Conservation (phyloP, 2,329 filamentous ascomycete genomes). For the Diaporthe helianthi region DNA sequence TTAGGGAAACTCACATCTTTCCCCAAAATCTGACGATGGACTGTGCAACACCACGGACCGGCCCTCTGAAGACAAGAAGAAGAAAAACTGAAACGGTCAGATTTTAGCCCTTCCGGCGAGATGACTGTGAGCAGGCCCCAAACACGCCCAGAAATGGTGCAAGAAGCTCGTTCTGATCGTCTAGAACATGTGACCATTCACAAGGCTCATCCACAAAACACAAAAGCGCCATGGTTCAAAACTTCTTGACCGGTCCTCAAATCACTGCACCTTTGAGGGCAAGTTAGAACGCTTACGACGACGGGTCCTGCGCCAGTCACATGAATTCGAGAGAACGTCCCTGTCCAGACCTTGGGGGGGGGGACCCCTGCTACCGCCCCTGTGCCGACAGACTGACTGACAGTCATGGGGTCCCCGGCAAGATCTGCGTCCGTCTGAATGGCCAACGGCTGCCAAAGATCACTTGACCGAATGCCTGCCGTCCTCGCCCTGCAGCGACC, state of each 20-base stretch:
- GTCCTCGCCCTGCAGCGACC: background rate
- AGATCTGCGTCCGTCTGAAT: slow-evolving; percentile 22
- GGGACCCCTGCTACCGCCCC: slow-evolving; percentile 16
- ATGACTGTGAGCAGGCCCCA: background rate
- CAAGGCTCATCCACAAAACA: slow-evolving; percentile 13
- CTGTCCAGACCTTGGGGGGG: background rate
- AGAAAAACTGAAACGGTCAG: slow-evolving; percentile 26
- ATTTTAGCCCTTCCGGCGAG: slow-evolving; percentile 25
- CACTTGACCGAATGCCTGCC: slow-evolving; percentile 31
- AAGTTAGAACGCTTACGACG: slow-evolving; percentile 7
- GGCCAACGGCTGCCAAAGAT: slow-evolving; percentile 22
- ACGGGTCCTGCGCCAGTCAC: slow-evolving; percentile 18
- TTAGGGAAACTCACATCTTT: background rate
- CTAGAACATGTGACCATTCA: slow-evolving; percentile 15
- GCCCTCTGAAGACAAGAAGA: slow-evolving; percentile 21
- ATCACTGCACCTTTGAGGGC: slow-evolving; percentile 1
- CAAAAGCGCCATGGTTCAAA: slow-evolving; percentile 16
- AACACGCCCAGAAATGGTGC: background rate
- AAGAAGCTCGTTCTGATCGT: background rate
- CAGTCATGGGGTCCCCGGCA: slow-evolving; percentile 20
- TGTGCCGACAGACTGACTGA: slow-evolving; percentile 21
- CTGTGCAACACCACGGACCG: slow-evolving; percentile 29
- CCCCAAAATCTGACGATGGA: background rate
- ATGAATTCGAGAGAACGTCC: slow-evolving; percentile 22
- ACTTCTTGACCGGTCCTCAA: slow-evolving; percentile 16